Evolutionary conservation across 345 rosid genomes (phyloP).

Genomic region (Boechera stricta): DNA sequence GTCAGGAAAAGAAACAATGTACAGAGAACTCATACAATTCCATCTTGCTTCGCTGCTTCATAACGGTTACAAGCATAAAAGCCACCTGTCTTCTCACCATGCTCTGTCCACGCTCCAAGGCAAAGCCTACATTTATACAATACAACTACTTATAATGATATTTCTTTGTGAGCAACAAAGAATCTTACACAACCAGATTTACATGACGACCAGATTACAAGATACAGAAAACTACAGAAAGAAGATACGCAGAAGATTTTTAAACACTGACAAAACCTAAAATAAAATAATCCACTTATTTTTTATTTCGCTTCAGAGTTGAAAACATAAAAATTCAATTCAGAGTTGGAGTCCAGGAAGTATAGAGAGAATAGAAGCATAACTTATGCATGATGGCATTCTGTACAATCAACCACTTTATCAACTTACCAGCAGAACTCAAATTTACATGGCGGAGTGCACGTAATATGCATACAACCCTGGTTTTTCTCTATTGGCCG

Average conservation of each 20-base stretch:
- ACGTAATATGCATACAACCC: slow-evolving; percentile 92
- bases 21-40: slow-evolving; percentile 60
- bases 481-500: too few relatives aligned
- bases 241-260: slow-evolving; percentile 3
- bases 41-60: slow-evolving; percentile 89
- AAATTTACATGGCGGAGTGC: slow-evolving; percentile 85
- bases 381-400: background rate
- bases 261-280: background rate
- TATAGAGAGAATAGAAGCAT: slow-evolving; percentile 2
- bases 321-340: background rate
- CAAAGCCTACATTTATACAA: slow-evolving; percentile 64
- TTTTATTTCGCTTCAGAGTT: slow-evolving; percentile 14
- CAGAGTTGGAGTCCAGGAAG: background rate
- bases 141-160: background rate
- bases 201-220: slow-evolving; percentile 11
- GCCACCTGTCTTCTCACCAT: slow-evolving; percentile 84
- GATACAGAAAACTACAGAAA: slow-evolving; percentile 18
- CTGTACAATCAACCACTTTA: background rate
- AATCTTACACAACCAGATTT: slow-evolving; percentile 20
- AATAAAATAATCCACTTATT: background rate
- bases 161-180: background rate
- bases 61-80: slow-evolving; percentile 80
- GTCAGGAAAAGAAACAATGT: slow-evolving; percentile 13
- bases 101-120: slow-evolving; percentile 80
- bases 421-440: slow-evolving; percentile 76